Base-by-base conservation (phyloP, 345 rosid species). In the Lenwebbia sp. region DNA sequence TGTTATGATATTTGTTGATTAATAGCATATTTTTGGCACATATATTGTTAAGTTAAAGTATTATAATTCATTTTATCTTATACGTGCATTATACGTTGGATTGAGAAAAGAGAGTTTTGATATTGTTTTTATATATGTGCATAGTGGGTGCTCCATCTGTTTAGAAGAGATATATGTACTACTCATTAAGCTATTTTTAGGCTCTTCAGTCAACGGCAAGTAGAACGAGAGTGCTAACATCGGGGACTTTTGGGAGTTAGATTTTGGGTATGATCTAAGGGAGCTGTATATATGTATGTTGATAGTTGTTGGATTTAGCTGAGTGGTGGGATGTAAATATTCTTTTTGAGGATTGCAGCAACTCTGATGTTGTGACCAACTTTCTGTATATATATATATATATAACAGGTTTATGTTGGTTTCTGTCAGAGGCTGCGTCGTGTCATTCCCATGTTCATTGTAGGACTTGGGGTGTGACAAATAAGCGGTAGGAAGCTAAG, bases 151-250 rank as follows among this genome's bases (percentile, higher is more conserved):
- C 0, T 56, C 14, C 1, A 56, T 10, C 6, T 56, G 11, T 5
- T 55, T 55, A 55, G 10, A 56, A 25, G 12, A 13, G 13, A 56
- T 25, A 49, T 49, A 56, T 56, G 62, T 12, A 56, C n/a, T 25
- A 56, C 12, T 25, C 7, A 56, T 5, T 56, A 2, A 56, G 62
- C 5, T 56, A 2, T 56, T 56, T 56, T 56, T 6, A 56, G 4
- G 14, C 10, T 12, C 12, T 56, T 56, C 26, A 56, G 28, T n/a
- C 10, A 56, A n/a, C 1, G 0, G 25, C 11, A 56, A 25, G 60
- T 2, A 56, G 2, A 10, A 56, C 0, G 3, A 10, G 26, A 56
- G 5, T 4, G n/a, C 25, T 56, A 25, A 23, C 0, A 0, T 10
- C 6, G 6, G 26, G 12, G 60, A 56, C 58, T 55, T 23, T 23